Evolutionary conservation across 495 filamentous ascomycete genomes (phyloP), one percentile per base, ranked within the genome.

Genomic region (Penicillium samsonianum): DNA sequence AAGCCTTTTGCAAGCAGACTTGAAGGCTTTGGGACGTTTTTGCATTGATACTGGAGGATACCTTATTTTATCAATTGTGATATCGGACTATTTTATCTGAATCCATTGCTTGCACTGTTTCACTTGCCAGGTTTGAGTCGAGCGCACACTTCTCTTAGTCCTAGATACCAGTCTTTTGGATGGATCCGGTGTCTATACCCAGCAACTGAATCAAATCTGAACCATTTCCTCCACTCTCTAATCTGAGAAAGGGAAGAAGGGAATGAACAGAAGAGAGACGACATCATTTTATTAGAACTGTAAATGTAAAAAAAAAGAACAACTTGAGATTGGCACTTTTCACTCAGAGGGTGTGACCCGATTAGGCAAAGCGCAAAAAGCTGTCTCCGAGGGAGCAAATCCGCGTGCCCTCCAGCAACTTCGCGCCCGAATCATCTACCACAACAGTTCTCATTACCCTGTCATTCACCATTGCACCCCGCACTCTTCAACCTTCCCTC

Each of bases 331-430:
- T 22, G 30, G 19, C 11, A 50, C 6, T 35, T 30, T 33, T 33
- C 17, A 14, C 30, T 23, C 12, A 11, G 8, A 25, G 28, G 5
- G 28, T 50, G 49, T 59, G 35, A 17, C 72, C 71, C 63, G 26
- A 77, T 68, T 60, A 67, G 74, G 74, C 33, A 69, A 75, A 72
- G 72, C 68, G 66, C 59, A 57, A 64, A 70, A 53, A 55, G 58
- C 41, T 58, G 48, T 23, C 67, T 63, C 67, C 65, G 60, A 65
- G 53, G 51, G 48, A 46, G 50, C 55, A 67, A 63, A 67, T 55
- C 67, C 60, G 60, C 62, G 65, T 49, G 48, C 44, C 38, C 53
- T 31, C 30, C 28, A 49, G 43, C n/a, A 38, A 65, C 53, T 43
- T 51, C 53, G 31, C 52, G 46, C 40, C 53, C 49, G 5, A 11